Base-by-base conservation (phyloP, 2,329 filamentous ascomycete genomes). In the Didymella glomerata region DNA sequence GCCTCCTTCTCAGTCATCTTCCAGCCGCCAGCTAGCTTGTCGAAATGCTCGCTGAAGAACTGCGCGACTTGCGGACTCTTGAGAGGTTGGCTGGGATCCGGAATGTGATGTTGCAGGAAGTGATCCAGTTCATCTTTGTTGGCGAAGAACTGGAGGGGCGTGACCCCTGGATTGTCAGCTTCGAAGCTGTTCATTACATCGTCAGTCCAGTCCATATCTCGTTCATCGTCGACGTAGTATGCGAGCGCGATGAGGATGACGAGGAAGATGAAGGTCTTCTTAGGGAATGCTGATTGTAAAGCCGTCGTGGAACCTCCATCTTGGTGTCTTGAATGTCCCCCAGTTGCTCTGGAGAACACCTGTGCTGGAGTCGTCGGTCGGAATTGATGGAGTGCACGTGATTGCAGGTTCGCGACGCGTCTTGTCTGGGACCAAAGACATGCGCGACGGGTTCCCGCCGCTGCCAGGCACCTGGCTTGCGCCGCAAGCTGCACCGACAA, bases 261-360 rank as follows among this genome's bases (percentile, higher is more conserved):
- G 5, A 76, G 54, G 48, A 64, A 63, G 14, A 71, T 32, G 25
- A 70, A 62, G 0, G 73, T 76, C 49, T 76, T 76, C 32, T 61
- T 74, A 14, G 74, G 73, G 40, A 76, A 76, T 2, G 65, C 63
- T 0, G 74, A 76, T 18, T 70, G 65, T 3, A 73, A 61, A 10
- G 62, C n/a, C 9, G 13, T 27, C 9, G 46, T 9, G 13, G 16
- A 14, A 10, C 30, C 16, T 10, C 27, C 56, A 51, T 54, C 4
- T 22, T 30, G 32, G 9, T 13, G 10, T 10, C 16, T 8, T 27
- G 4, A 6, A 13, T 38, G 38, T 45, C 3, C 18, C 3, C n/a
- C 30, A 3, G 16, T 22, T 2, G 25, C 14, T 1, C 27, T n/a
- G 14, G 20, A 22, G 4, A 10, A 6, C 11, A 5, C 24, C 27